Evolutionary conservation across 2,329 filamentous ascomycete species (phyloP).

Genomic region (Cadophora sp.): DNA sequence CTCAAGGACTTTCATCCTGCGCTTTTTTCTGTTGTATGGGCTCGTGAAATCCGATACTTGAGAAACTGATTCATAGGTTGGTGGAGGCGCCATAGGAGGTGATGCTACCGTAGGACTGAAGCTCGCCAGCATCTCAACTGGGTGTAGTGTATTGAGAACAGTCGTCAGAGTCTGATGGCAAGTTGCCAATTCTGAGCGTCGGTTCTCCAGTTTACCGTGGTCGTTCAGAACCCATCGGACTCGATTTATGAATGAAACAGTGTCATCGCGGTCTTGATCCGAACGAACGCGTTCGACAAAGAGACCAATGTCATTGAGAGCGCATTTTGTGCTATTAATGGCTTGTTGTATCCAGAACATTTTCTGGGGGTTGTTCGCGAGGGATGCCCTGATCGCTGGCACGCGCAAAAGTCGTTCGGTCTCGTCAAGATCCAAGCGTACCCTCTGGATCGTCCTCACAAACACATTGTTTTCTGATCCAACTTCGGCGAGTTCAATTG

Average conservation of each 20-base stretch:
- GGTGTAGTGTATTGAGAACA: slow-evolving; percentile 21
- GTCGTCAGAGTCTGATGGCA: slow-evolving; percentile 23
- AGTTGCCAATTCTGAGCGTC: slow-evolving; percentile 22
- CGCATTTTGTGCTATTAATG: slow-evolving; percentile 18
- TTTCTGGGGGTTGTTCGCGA: slow-evolving; percentile 20
- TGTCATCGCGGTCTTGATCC: slow-evolving; percentile 23
- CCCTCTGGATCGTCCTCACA: slow-evolving; percentile 24
- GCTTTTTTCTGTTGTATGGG: slow-evolving; percentile 7
- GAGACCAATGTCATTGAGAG: slow-evolving; percentile 26
- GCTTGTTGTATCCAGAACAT: slow-evolving; percentile 16
- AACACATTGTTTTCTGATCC: slow-evolving; percentile 28
- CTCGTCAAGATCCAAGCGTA: slow-evolving; percentile 28
- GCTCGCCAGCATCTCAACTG: slow-evolving; percentile 17
- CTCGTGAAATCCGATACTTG: slow-evolving; percentile 11
- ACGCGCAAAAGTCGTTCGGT: slow-evolving; percentile 24
- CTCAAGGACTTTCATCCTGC: slow-evolving; percentile 4
- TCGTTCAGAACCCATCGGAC: slow-evolving; percentile 29
- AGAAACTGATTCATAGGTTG: slow-evolving; percentile 5
- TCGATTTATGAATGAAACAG: slow-evolving; percentile 20
- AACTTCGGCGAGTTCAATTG: slow-evolving; percentile 22
- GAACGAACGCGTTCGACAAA: slow-evolving; percentile 25
- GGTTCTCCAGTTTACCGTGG: slow-evolving; percentile 25
- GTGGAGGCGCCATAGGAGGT: neutral
- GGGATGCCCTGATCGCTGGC: slow-evolving; percentile 15
- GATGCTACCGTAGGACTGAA: slow-evolving; percentile 3